phyloP scores from a whole-genome alignment of 257 asterid species.

The Solanum tarijense region DNA sequence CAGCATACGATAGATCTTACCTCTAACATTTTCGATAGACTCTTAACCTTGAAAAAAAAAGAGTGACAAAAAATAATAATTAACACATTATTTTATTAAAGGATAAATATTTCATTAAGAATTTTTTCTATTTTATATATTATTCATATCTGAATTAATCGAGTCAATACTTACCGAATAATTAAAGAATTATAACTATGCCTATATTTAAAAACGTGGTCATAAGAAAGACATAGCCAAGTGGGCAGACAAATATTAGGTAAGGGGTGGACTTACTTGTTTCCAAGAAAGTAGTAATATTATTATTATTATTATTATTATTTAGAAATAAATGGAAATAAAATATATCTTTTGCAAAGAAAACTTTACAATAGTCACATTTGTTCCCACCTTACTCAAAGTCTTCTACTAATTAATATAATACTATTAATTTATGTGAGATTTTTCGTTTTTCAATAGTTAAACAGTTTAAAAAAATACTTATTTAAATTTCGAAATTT shows the following conservation, averaged over 20 bases:
- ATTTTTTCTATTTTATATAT: too few species aligned
- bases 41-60: not conserved
- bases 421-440: too few species aligned
- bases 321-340: not conserved
- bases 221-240: not conserved
- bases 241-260: not conserved
- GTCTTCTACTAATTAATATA: not conserved
- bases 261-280: not conserved
- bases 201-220: not conserved
- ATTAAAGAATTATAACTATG: not conserved
- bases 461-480: too few species aligned
- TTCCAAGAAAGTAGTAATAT: not conserved
- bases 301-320: not conserved
- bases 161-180: not conserved
- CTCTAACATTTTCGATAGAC: not conserved
- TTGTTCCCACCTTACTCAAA: not conserved
- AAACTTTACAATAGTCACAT: not conserved
- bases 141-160: not conserved
- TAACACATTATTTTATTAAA: too few species aligned
- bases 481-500: accelerated
- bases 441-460: accelerated
- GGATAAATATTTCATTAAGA: too few species aligned
- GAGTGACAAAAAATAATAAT: not conserved
- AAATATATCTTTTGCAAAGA: not conserved
- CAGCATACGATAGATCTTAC: not conserved